phyloP scores from a whole-genome alignment of 805 yeast genomes.

The Vanderwaltozyma verrucispora region DNA sequence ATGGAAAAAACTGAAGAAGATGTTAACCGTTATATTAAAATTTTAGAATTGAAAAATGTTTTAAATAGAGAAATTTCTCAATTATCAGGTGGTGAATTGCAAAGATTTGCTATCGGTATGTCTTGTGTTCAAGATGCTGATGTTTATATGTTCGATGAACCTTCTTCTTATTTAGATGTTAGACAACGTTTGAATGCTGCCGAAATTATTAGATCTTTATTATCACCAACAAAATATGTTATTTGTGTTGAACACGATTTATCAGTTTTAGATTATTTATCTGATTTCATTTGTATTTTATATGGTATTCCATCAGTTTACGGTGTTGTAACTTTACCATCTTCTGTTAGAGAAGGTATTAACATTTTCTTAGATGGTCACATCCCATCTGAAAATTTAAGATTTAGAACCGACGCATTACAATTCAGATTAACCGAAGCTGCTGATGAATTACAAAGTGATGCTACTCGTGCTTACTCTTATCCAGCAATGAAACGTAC shows the following conservation, averaged over 20 bases:
- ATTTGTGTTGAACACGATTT: slow-evolving; percentile 98
- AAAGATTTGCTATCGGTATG: slow-evolving; percentile 96
- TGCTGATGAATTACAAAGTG: slow-evolving; percentile 48
- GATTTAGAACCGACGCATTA: slow-evolving; percentile 92
- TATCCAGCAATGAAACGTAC: slow-evolving; percentile 85
- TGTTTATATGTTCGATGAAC: slow-evolving; percentile 99
- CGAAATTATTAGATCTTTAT: slow-evolving; percentile 76
- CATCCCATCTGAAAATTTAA: slow-evolving; percentile 91
- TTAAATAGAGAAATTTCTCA: slow-evolving; percentile 80
- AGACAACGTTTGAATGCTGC: slow-evolving; percentile 99
- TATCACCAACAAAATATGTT: slow-evolving; percentile 69
- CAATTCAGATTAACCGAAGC: slow-evolving; percentile 92
- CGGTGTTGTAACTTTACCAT: slow-evolving; percentile 95
- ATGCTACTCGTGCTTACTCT: slow-evolving; percentile 64
- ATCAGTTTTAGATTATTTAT: slow-evolving; percentile 91
- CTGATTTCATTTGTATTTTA: slow-evolving; percentile 92
- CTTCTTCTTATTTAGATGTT: slow-evolving; percentile 95
- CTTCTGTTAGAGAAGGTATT: slow-evolving; percentile 98
- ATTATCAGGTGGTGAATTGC: slow-evolving; percentile 97
- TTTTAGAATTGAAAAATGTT: slow-evolving; percentile 67
- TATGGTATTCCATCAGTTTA: slow-evolving; percentile 98
- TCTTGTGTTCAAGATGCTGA: slow-evolving; percentile 91
- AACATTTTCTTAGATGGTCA: slow-evolving; percentile 97
- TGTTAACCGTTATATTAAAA: slow-evolving; percentile 53
- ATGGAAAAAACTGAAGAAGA: slow-evolving; percentile 55